Conservation (phyloP, 192 early-diverging fungal species). For the Linnemannia exigua region DNA sequence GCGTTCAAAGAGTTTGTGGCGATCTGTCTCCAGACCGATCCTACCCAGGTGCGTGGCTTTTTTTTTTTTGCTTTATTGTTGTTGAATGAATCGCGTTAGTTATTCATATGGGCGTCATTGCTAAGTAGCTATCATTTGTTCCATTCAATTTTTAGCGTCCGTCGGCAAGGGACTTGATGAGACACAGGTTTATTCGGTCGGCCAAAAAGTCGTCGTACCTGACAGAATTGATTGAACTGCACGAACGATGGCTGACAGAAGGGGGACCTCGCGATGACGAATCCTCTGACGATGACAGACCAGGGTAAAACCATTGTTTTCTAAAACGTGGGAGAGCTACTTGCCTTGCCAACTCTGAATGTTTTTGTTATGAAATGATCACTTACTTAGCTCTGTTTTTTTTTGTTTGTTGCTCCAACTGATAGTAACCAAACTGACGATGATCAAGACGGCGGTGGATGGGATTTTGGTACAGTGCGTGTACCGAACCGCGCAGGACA, state of each 20-base stretch:
- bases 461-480: constrained; percentile 71
- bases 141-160: too few species aligned
- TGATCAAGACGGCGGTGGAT: constrained; percentile 58
- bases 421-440: constrained; percentile 39
- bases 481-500: constrained; percentile 38
- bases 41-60: constrained; percentile 68
- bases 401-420: not conserved
- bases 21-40: constrained; percentile 90
- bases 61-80: not conserved
- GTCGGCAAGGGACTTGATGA: constrained; percentile 88
- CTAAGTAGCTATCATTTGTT: not conserved
- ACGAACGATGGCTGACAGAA: constrained; percentile 83
- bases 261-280: constrained; percentile 65
- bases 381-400: not conserved
- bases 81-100: not conserved
- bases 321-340: not conserved
- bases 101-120: not conserved
- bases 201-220: constrained; percentile 90
- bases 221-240: constrained; percentile 86
- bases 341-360: not conserved
- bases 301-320: constrained; percentile 41
- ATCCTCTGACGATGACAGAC: constrained; percentile 60
- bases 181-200: constrained; percentile 88
- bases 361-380: constrained; percentile 1
- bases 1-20: constrained; percentile 92